These are phyloP conservation scores for Suaeda aralocaspica DNA, from an alignment of 148 eudicot species.

Conservation along the genomic window DNA sequence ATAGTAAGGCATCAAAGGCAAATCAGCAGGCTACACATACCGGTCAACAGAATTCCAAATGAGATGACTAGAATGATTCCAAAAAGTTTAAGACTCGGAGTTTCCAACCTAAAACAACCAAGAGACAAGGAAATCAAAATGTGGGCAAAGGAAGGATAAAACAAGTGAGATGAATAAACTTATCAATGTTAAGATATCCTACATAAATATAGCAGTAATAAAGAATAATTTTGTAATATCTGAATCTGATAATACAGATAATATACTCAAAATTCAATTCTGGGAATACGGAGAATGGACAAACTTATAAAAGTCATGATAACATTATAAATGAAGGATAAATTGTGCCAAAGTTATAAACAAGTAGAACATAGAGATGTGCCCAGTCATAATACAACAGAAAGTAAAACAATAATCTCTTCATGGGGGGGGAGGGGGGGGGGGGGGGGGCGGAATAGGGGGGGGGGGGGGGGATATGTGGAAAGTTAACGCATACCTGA, in stretches of 20 bases:
- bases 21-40: slow-evolving; percentile 32
- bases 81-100: slow-evolving; percentile 80
- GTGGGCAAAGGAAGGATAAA: neutral
- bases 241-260: neutral
- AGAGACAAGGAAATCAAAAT: neutral
- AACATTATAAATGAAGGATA: too few relatives aligned
- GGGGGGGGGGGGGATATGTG: neutral
- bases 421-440: neutral
- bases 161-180: neutral
- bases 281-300: too few relatives aligned
- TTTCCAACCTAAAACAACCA: slow-evolving; percentile 63
- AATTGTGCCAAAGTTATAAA: too few relatives aligned
- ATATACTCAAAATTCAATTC: too few relatives aligned
- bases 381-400: neutral
- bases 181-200: neutral
- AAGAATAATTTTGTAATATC: neutral
- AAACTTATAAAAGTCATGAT: neutral
- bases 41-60: slow-evolving; percentile 74
- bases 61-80: slow-evolving; percentile 90
- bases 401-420: neutral
- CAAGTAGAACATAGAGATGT: too few relatives aligned
- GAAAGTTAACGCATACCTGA: slow-evolving; percentile 50
- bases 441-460: neutral
- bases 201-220: neutral
- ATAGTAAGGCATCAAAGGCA: slow-evolving; percentile 10